Evolutionary conservation across 1,139 yeast species (phyloP), one percentile per base, ranked within the genome.

Genomic region (Protomyces gravidus): DNA sequence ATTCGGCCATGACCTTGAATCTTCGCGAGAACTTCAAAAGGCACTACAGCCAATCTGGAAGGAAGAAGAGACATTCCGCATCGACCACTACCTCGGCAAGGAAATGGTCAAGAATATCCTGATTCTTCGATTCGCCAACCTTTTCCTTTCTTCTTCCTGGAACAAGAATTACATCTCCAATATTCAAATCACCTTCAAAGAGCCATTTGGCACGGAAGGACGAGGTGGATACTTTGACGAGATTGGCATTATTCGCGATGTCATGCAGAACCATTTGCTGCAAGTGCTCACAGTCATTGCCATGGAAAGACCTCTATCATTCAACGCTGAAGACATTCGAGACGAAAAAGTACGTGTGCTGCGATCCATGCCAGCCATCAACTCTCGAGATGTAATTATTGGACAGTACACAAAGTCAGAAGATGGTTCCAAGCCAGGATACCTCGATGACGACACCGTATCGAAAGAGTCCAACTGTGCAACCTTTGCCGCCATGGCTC

Each of bases 171-270:
- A 81, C 73, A 83, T 92, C 69, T 79, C 83, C 64, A 81, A 85
- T 56, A 84, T 92, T 64, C 97, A 90, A 75, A 83, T 92, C 66
- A 80, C 92, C 23, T 90, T 92, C 78, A 94, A 94, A 76, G 99
- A 92, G 75, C 86, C 92, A 11, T 90, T 94, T 69, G 98, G 98
- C 62, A 92, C 98, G 50, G 97, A 92, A 75, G 98, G 98, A 63
- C 84, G 99, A 71, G 98, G 98, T 66, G 98, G 98, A 42, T 92
- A 92, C 77, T 92, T 94, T 70, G 97, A 94, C 74, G 78, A 80
- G 63, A 89, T 90, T 69, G 99, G 99, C 62, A 92, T 92, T 69
- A 88, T 92, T 66, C 84, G 99, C 74, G 99, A 92, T 71, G 97
- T 92, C 59, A 90, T 94, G 89, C 99, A 92, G 77, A 92, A 92